Conservation (phyloP, 1,284 basidiomycete genomes). For the Ceratobasidium sp. region DNA sequence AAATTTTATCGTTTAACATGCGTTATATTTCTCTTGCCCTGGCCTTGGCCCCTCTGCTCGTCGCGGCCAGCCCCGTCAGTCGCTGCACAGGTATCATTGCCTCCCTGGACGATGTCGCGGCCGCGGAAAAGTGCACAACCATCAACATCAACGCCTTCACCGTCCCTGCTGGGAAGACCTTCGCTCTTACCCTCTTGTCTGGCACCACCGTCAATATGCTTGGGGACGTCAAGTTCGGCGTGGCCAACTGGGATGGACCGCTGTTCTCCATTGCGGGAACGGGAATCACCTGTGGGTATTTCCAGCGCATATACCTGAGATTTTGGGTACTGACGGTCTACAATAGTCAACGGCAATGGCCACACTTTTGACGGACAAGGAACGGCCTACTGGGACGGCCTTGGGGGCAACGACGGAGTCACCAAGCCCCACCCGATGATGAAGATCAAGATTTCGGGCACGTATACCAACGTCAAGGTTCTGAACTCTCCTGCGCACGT, state of each 20-base stretch:
- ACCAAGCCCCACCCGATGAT: conserved; percentile 60
- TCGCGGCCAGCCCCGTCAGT: conserved; percentile 20
- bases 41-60: conserved; percentile 6
- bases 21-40: conserved; percentile 2
- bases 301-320: background rate
- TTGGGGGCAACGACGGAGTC: conserved; percentile 55
- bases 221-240: conserved; percentile 62
- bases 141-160: conserved; percentile 46
- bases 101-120: conserved; percentile 43
- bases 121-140: conserved; percentile 47
- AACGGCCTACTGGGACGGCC: conserved; percentile 62
- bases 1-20: background rate
- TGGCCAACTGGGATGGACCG: conserved; percentile 59
- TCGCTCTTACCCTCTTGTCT: conserved; percentile 56
- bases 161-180: conserved; percentile 57
- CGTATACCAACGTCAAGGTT: conserved; percentile 59
- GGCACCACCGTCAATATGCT: conserved; percentile 62
- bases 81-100: conserved; percentile 47
- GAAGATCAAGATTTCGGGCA: conserved; percentile 65
- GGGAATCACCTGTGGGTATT: conserved; percentile 56
- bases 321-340: background rate
- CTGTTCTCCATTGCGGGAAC: conserved; percentile 55
- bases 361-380: conserved; percentile 61
- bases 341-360: conserved; percentile 60
- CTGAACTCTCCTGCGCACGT: conserved; percentile 60